Conservation (phyloP, 176 grass and related monocot genomes). For the Bothriochloa decipiens region DNA sequence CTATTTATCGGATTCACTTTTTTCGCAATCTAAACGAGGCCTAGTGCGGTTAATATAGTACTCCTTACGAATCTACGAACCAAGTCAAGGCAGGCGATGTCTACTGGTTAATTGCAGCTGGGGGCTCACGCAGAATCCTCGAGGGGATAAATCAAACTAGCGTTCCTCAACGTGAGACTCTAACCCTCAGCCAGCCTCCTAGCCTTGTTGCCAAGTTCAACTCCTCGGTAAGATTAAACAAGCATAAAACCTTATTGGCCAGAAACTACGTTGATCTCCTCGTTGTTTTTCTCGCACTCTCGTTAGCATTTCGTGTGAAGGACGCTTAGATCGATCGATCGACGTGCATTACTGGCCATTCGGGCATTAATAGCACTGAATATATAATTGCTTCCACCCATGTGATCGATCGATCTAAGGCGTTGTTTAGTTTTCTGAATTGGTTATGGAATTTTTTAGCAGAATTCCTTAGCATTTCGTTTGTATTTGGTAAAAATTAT, state of each 20-base stretch:
- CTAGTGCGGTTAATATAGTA: not conserved
- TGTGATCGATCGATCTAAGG: constrained; percentile 21
- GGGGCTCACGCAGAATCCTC: constrained; percentile 15
- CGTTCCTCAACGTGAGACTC: constrained; percentile 11
- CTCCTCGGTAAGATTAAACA: constrained; percentile 54
- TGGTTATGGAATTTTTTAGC: too few relatives aligned
- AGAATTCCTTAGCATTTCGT: too few relatives aligned
- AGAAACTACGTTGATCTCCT: not conserved
- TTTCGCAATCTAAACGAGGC: too few relatives aligned
- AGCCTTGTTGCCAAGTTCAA: constrained; percentile 39
- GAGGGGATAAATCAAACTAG: constrained; percentile 22
- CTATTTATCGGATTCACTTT: too few relatives aligned
- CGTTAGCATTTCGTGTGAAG: not conserved
- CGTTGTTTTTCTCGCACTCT: not conserved
- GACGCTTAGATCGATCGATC: not conserved
- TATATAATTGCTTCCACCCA: not conserved
- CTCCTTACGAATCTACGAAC: too few relatives aligned
- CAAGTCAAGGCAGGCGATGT: not conserved
- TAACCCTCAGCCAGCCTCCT: not conserved
- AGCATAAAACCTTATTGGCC: not conserved
- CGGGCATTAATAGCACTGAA: constrained; percentile 28
- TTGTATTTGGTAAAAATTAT: too few relatives aligned
- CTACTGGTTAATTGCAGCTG: not conserved
- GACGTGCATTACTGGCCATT: not conserved
- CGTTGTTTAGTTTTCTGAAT: too few relatives aligned